Evolutionary conservation across 2,329 filamentous ascomycete species (phyloP), one percentile per base, ranked within the genome.

Genomic region (Aspergillus unguis): DNA sequence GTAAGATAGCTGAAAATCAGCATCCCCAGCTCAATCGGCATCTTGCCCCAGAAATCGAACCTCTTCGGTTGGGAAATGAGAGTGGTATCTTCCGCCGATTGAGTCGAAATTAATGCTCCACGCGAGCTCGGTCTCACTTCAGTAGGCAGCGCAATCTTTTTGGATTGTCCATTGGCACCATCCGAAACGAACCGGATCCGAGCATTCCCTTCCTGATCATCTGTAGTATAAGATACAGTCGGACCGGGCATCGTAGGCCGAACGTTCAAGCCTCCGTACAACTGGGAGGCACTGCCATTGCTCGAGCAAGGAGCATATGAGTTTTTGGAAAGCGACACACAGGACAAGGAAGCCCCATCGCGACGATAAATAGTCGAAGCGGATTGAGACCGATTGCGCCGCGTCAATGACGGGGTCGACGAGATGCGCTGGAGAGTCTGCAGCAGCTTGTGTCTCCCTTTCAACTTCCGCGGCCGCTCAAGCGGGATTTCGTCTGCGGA

Each of bases 21-120:
- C 61, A 95, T 79, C 60, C 86, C 86, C 50, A 97, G 78, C 74
- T 99, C 94, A 44, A 85, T 78, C 0, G 94, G 94, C 77, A 97
- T 82, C 38, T 83, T 81, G 9, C 77, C 80, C 91, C 92, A 96
- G 59, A 95, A 88, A 59, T 87, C 83, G 68, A 84, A 76, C 52
- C 77, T 71, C 43, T 65, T 66, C 29, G 59, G 68, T 55, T 72
- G 31, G 5, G 62, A 26, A 69, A 64, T 17, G 61, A 41, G 54
- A 51, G 50, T 68, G 8, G 50, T 53, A 6, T 61, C 58, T 29
- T 59, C 58, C 1, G 57, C 55, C 5, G 55, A 53, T 6, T 59
- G 55, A 1, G 51, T 48, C 33, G 61, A 57, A 10, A 58, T 49
- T n/a, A 62, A 63, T 50, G 66, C 68, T 51, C 71, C 72, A 48